Base-by-base conservation (phyloP, 1,284 basidiomycete species). In the Cerioporus squamosus region DNA sequence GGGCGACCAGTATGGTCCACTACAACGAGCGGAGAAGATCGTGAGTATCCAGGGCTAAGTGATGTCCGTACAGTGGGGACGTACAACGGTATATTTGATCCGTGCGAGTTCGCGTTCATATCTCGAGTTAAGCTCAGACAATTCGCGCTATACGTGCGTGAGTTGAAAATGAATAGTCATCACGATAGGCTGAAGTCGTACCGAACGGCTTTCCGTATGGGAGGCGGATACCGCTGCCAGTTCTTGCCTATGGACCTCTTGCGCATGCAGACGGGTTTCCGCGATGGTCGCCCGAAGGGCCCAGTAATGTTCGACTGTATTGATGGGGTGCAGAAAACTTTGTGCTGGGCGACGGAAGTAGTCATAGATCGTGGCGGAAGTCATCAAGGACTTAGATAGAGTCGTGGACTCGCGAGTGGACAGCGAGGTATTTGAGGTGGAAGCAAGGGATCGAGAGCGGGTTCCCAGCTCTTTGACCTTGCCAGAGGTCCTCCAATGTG, bases 231-330 rank as follows among this genome's bases (percentile, higher is more conserved):
- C 53, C 17, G 68, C 70, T 52, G 70, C 73, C 17, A 86, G 66
- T 51, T 87, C 84, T 8, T 68, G 66, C 38, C 79, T 75, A 64
- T 86, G 82, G n/a, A 64, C 70, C 29, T 75, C 72, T 40, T 76
- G 77, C 17, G 79, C 80, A 0, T 75, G 70, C 3, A 88, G 74
- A 31, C 86, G 67, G 0, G 82, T 79, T 66, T 89, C 87, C 1
- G 86, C 87, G 3, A 81, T 78, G 22, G 86, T 61, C 0, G 87
- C 86, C 2, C 87, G 81, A 18, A 80, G 72, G 17, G 83, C 81
- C 87, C 86, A 88, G 65, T 86, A 85, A 56, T 80, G 81, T 59
- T 82, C 83, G 1, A 69, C 67, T 2, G 58, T 45, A 3, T 60
- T 53, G 2, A 66, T 51, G 3, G 59, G 49, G 7, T 53, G 52